Conservation (phyloP, 768 basidiomycete genomes). For the Naematelia aurantialba region DNA sequence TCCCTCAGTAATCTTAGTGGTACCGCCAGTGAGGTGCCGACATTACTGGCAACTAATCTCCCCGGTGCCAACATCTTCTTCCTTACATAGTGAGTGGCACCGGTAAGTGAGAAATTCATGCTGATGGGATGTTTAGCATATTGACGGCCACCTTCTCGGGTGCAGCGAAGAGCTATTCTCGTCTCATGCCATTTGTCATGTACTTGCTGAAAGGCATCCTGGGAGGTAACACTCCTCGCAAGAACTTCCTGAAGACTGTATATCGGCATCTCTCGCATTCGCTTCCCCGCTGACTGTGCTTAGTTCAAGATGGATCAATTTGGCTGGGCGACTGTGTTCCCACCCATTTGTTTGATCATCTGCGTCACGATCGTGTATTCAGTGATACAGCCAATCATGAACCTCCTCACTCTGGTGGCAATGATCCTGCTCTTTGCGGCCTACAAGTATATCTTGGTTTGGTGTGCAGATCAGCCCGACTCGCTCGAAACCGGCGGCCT, state of each 20-base stretch:
- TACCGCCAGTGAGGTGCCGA: constrained; percentile 32
- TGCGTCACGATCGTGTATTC: constrained; percentile 51
- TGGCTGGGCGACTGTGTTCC: constrained; percentile 41
- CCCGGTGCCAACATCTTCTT: constrained; percentile 51
- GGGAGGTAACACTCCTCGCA: constrained; percentile 48
- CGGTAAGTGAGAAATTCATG: not conserved
- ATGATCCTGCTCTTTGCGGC: constrained; percentile 48
- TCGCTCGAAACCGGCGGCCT: constrained; percentile 51
- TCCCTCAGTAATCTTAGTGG: constrained; percentile 33
- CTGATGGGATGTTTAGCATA: constrained; percentile 20
- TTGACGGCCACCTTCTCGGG: constrained; percentile 44
- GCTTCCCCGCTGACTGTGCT: not conserved
- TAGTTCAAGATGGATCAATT: constrained; percentile 40
- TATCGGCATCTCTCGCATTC: constrained; percentile 4
- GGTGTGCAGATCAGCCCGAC: constrained; percentile 51
- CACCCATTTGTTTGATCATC: constrained; percentile 46
- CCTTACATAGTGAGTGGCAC: constrained; percentile 45
- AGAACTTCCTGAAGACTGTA: constrained; percentile 38
- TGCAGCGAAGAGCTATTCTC: constrained; percentile 45
- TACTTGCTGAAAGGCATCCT: constrained; percentile 40
- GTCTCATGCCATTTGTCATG: constrained; percentile 46
- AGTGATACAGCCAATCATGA: constrained; percentile 51
- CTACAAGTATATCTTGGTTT: constrained; percentile 50
- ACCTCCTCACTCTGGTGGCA: constrained; percentile 44
- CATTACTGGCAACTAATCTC: constrained; percentile 42